Base-by-base conservation (phyloP, 768 basidiomycete genomes). In the Flagelloscypha sp. region DNA sequence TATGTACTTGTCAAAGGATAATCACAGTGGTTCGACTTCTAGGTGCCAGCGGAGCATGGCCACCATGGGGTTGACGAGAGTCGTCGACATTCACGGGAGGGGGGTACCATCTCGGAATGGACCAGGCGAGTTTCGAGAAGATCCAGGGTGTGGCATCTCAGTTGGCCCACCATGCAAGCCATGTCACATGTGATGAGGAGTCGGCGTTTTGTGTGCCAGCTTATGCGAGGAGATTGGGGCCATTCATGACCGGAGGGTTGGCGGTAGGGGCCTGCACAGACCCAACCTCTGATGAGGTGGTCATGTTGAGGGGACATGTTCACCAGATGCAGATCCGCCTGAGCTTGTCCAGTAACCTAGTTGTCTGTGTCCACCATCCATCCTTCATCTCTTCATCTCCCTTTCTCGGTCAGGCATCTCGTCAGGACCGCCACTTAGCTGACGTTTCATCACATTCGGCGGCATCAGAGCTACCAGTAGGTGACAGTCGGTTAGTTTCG, bases 41-140 rank as follows among this genome's bases (percentile, higher is more conserved):
- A 89, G 85, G 84, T 4, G 84, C 85, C 16, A 89, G 64, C 2
- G 72, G 79, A 0, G 81, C 74, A 42, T 84, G 82, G 3, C 75
- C 72, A 69, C 63, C 84, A 7, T 73, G 71, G 0, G 65, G 52
- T 36, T 84, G 82, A n/a, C 81, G 71, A 6, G 64, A 65, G 47
- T 88, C 86, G 42, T 87, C 84, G 7, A 88, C 58, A 33, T 84
- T 69, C 25, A 88, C 79, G 8, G 86, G 85, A 5, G 86, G 85
- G 86, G 3, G 84, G 82, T 2, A 84, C 84, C 83, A 22, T 85
- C 85, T 42, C 86, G 63, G 64, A 87, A 89, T 9, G 86, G 86
- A 12, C 74, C 73, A 0, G 83, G 79, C 1, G 76, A 75, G 27
- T n/a, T n/a, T n/a, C n/a, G n/a, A n/a, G n/a, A n/a, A n/a, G n/a